A percentile compares a stretch with the other conserved stretches of the same genome.
These are phyloP conservation scores for Neohortaea acidophila DNA, from an alignment of 495 filamentous ascomycete species.

Conservation along the genomic window DNA sequence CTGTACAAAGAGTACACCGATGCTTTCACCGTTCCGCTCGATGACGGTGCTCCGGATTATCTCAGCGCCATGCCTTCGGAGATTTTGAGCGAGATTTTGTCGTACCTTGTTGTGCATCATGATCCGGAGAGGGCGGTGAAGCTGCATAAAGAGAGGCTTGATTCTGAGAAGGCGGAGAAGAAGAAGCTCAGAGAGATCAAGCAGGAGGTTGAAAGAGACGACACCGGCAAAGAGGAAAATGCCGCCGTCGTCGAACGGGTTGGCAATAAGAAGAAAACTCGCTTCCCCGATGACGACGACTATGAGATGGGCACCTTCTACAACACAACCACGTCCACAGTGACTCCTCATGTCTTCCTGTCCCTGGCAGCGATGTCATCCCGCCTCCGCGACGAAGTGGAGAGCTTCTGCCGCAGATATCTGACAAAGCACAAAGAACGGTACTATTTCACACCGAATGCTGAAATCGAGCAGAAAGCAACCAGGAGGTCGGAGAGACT, in stretches of 20 bases:
- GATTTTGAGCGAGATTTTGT: conserved; percentile 3
- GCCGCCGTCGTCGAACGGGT: no score
- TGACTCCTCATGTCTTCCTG: no score
- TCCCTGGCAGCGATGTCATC: conserved; percentile 6
- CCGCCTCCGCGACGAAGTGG: conserved; percentile 1
- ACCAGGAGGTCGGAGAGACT: conserved; percentile 2
- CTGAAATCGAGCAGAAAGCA: not conserved
- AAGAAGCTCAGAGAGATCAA: no score
- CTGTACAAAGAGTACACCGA: conserved; percentile 4
- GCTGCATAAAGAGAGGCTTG: not conserved
- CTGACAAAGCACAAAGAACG: not conserved
- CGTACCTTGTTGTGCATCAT: conserved; percentile 2
- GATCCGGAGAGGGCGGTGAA: conserved; percentile 3
- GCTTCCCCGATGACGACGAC: no score
- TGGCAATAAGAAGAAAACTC: no score
- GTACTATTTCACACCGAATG: not conserved
- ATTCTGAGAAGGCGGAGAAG: no score
- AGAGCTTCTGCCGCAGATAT: conserved; percentile 3
- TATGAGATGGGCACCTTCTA: not conserved
- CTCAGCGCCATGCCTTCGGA: conserved; percentile 5
- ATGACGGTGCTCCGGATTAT: conserved; percentile 7
- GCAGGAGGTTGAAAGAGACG: no score
- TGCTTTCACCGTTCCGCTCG: not conserved
- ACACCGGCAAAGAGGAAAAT: no score
- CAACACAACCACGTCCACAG: conserved; percentile 2